phyloP scores from a whole-genome alignment of 2,329 filamentous ascomycete genomes.

The Alternaria alternata region DNA sequence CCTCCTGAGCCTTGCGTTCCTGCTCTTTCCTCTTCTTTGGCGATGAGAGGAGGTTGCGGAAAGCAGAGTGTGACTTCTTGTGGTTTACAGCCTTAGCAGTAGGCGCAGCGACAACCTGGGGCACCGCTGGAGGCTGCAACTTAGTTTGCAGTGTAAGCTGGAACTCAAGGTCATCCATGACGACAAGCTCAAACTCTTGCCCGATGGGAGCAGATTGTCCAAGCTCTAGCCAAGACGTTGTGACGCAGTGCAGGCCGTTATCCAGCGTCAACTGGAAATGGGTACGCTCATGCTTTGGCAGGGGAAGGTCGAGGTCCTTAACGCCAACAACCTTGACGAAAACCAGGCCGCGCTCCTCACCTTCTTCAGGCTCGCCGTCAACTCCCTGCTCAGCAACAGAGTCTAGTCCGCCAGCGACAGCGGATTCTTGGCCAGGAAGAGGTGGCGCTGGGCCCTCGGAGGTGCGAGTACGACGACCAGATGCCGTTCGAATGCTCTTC shows the following conservation, averaged over 20 bases:
- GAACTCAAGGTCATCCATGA: slow-evolving; percentile 97
- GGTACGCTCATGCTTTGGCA: slow-evolving; percentile 86
- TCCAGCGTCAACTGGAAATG: slow-evolving; percentile 98
- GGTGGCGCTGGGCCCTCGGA: slow-evolving; percentile 75
- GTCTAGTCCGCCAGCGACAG: slow-evolving; percentile 68
- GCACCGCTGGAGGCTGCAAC: slow-evolving; percentile 75
- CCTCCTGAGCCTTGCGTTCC: slow-evolving; percentile 82
- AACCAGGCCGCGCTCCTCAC: slow-evolving; percentile 84
- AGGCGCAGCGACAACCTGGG: slow-evolving; percentile 54
- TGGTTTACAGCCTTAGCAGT: slow-evolving; percentile 73
- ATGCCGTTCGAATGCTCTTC: slow-evolving; percentile 67
- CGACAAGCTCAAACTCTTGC: slow-evolving; percentile 97
- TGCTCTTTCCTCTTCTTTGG: slow-evolving; percentile 97
- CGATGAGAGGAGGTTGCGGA: slow-evolving; percentile 84
- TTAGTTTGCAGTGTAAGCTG: slow-evolving; percentile 97
- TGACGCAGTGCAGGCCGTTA: slow-evolving; percentile 97
- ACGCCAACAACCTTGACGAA: slow-evolving; percentile 99
- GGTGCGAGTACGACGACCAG: slow-evolving; percentile 65
- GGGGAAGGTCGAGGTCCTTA: slow-evolving; percentile 90
- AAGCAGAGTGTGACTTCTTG: slow-evolving; percentile 77
- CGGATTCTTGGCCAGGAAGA: slow-evolving; percentile 86
- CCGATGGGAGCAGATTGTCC: slow-evolving; percentile 92
- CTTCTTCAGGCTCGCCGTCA: slow-evolving; percentile 73
- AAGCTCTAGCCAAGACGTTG: slow-evolving; percentile 92
- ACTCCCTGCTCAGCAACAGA: slow-evolving; percentile 75